Evolutionary conservation across 2,329 filamentous ascomycete species (phyloP).

Genomic region (Pseudogymnoascus sp.): DNA sequence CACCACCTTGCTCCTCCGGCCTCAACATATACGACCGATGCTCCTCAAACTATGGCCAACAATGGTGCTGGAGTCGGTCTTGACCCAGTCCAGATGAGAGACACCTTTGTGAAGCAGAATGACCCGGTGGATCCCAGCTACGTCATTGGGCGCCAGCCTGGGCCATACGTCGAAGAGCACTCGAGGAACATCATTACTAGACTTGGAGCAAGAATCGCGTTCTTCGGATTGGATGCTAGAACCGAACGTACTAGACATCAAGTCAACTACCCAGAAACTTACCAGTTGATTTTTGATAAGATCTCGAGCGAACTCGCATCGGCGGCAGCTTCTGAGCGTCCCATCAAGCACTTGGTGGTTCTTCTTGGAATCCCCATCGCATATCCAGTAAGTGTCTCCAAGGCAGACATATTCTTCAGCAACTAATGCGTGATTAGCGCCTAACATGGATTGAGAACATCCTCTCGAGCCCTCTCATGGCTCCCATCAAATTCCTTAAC

Average conservation of each 20-base stretch:
- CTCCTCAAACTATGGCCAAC: slow-evolving; percentile 50
- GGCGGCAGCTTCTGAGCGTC: slow-evolving; percentile 58
- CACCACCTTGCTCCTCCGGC: slow-evolving; percentile 80
- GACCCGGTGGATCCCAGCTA: slow-evolving; percentile 57
- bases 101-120: slow-evolving; percentile 62
- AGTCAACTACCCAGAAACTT: slow-evolving; percentile 89
- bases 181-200: slow-evolving; percentile 82
- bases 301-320: slow-evolving; percentile 64
- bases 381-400: slow-evolving; percentile 59
- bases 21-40: slow-evolving; percentile 71
- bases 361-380: slow-evolving; percentile 81
- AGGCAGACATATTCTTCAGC: slow-evolving; percentile 25
- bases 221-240: slow-evolving; percentile 84
- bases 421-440: slow-evolving; percentile 41
- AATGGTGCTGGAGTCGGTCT: slow-evolving; percentile 48
- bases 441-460: slow-evolving; percentile 97
- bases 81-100: slow-evolving; percentile 64
- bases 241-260: slow-evolving; percentile 92
- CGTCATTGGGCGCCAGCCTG: slow-evolving; percentile 53
- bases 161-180: slow-evolving; percentile 81
- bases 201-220: slow-evolving; percentile 72
- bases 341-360: slow-evolving; percentile 81
- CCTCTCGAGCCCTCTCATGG: slow-evolving; percentile 76
- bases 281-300: slow-evolving; percentile 72
- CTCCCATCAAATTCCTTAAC: slow-evolving; percentile 81